These are phyloP conservation scores for Phytophthora litchii DNA, from an alignment of 352 stramenopile genomes.

Conservation along the genomic window DNA sequence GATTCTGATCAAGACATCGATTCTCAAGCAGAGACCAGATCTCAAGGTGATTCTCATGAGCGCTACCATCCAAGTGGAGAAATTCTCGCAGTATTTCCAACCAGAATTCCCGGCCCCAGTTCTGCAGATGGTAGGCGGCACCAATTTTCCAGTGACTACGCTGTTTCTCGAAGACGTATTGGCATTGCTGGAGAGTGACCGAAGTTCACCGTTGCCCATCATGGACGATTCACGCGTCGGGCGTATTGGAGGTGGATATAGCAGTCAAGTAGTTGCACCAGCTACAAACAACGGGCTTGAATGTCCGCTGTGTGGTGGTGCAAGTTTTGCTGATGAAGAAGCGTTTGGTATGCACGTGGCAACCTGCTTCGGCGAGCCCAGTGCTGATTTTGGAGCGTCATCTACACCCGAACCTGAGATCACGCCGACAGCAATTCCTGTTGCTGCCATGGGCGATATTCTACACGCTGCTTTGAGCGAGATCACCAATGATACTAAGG, in stretches of 20 bases:
- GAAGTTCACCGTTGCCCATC: conserved; percentile 32
- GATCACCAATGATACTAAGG: conserved; percentile 43
- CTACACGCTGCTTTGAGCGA: conserved; percentile 41
- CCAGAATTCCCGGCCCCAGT: conserved; percentile 71
- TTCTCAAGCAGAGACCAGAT: conserved; percentile 81
- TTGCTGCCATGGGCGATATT: conserved; percentile 41
- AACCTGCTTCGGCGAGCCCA: conserved; percentile 72
- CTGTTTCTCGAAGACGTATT: conserved; percentile 93
- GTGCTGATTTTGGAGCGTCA: conserved; percentile 16
- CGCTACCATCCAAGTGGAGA: conserved; percentile 95
- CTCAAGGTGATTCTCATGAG: conserved; percentile 96
- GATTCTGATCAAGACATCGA: conserved; percentile 91
- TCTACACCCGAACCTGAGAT: conserved; percentile 15
- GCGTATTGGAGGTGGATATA: conserved; percentile 6
- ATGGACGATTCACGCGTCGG: conserved; percentile 29
- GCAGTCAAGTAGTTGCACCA: neutral
- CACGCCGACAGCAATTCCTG: conserved; percentile 15
- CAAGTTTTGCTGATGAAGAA: conserved; percentile 76
- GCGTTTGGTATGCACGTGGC: conserved; percentile 89
- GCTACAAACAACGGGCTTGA: conserved; percentile 39
- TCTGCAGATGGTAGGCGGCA: conserved; percentile 78
- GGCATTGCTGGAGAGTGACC: conserved; percentile 48
- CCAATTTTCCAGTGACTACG: conserved; percentile 91
- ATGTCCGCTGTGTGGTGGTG: conserved; percentile 85
- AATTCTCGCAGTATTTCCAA: conserved; percentile 93